A percentile compares a stretch with the other conserved stretches of the same genome.
Conservation (phyloP, 2,329 filamentous ascomycete species). For the Pseudocercospora crystallina region DNA sequence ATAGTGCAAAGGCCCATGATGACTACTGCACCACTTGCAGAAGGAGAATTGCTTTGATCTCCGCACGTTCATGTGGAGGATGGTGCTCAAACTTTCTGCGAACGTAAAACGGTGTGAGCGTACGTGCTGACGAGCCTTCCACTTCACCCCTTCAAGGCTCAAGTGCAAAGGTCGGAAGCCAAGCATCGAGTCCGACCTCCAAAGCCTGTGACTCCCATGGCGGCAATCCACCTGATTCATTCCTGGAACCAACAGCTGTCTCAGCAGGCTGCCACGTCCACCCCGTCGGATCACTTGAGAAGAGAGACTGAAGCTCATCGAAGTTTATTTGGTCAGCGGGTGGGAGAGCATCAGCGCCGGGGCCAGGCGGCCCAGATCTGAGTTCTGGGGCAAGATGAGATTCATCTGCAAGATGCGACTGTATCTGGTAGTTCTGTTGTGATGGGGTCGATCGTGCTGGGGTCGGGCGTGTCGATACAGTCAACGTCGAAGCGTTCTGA, state of each 20-base stretch:
- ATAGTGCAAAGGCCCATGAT: too few relatives aligned
- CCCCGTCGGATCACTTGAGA: conserved; percentile 27
- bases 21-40: too few relatives aligned
- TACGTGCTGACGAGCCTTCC: too few relatives aligned
- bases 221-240: conserved; percentile 23
- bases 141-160: conserved; percentile 14
- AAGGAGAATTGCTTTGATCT: too few relatives aligned
- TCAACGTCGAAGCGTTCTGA: conserved; percentile 1
- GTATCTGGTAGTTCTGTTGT: conserved; percentile 7
- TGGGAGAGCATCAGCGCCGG: background rate
- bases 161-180: conserved; percentile 23
- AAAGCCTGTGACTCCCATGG: conserved; percentile 26
- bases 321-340: conserved; percentile 24
- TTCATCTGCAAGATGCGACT: conserved; percentile 6
- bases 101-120: too few relatives aligned
- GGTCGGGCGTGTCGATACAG: background rate
- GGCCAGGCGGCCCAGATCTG: conserved; percentile 2
- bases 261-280: conserved; percentile 30
- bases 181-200: conserved; percentile 27
- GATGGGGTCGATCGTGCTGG: background rate
- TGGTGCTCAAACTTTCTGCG: too few relatives aligned
- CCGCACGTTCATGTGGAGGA: too few relatives aligned
- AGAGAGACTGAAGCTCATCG: conserved; percentile 26
- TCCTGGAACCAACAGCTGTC: conserved; percentile 25
- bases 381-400: conserved; percentile 20